Evolutionary conservation across 768 basidiomycete genomes (phyloP), one percentile per base, ranked within the genome.

Genomic region (Mycena polygramma): DNA sequence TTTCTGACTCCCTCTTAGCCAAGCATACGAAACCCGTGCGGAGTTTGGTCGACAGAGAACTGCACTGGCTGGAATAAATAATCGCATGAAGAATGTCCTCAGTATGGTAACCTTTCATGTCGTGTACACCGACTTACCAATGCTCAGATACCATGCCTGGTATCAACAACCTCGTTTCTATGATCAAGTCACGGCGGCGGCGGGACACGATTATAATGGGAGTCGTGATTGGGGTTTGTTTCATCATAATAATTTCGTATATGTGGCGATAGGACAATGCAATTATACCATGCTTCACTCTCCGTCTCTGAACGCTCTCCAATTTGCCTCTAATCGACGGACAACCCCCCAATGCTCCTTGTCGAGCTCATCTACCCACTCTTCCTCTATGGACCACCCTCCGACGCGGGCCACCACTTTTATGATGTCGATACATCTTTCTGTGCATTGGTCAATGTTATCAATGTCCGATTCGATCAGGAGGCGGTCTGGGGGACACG

Each of bases 1-100:
- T 43, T 54, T 68, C 22, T 51, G 9, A 51, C 41, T 57, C 51
- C 39, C 41, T 62, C 66, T 36, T 30, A 98, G 96, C 52, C 98
- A 99, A 90, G 98, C 97, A 36, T 97, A 98, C 77, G 98, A 96
- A 77, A 98, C 97, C 4, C 91, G 98, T 37, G 89, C 94, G 24
- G 97, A 98, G 81, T 98, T 99, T 81, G 83, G 88, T 35, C 88
- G 90, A 53, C 98, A 99, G 80, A 86, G 96, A 39, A 79, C 86
- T 14, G 89, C 92, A 24, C 81, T 99, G 48, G 82, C 89, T 11
- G 86, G 90, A 19, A 94, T 99, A 72, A 96, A 95, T 80, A 85
- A 90, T 17, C 89, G 97, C 36, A 96, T 99, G 89, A 82, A 86
- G 63, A 88, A 90, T 58, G 94, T 97, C 20, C 82, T 98, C 35